Conservation (phyloP, 2,329 filamentous ascomycete genomes). For the Aureobasidium zeae region DNA sequence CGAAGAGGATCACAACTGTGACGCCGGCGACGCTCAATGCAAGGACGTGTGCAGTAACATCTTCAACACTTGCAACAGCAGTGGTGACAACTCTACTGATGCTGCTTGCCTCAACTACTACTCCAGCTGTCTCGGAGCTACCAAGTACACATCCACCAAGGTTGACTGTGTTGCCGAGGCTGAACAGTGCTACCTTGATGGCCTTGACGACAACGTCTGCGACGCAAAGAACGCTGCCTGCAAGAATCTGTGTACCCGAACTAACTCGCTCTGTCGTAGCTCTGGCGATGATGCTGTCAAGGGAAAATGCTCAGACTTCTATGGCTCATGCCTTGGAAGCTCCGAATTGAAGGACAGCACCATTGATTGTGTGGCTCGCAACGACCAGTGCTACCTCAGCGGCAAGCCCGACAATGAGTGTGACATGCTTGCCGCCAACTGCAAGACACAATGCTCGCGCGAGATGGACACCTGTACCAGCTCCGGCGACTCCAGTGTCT, state of each 20-base stretch:
- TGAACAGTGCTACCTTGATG: constrained; percentile 2
- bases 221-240: background rate
- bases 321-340: background rate
- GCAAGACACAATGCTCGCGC: no score
- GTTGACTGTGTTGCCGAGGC: background rate
- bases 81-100: background rate
- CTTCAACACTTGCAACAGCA: background rate
- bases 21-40: background rate
- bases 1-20: background rate
- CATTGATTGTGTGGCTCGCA: background rate
- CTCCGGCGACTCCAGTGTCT: no score
- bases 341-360: background rate
- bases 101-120: background rate
- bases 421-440: no score
- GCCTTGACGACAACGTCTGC: background rate
- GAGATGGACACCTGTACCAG: no score
- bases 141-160: background rate
- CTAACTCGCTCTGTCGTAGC: background rate
- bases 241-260: background rate
- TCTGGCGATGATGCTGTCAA: background rate
- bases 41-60: background rate
- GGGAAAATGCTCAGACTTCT: background rate
- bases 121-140: background rate
- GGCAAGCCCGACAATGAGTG: background rate
- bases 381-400: background rate